Evolutionary conservation across 2,329 filamentous ascomycete genomes (phyloP).

Genomic region (Xenosphaeropsis pyriputrescens): DNA sequence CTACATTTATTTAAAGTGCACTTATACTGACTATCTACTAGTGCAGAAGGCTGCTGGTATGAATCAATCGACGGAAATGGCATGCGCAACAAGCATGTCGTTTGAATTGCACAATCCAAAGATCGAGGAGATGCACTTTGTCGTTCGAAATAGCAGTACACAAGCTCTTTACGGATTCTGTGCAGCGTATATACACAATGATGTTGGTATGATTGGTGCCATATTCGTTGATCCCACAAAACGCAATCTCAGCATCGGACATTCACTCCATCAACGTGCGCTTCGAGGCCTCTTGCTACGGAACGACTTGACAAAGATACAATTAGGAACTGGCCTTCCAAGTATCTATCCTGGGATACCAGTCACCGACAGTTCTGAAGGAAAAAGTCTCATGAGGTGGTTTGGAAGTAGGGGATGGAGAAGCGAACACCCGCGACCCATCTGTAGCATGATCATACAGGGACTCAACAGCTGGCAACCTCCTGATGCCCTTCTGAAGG

Average conservation of each 20-base stretch:
- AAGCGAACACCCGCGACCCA: constrained; percentile 42
- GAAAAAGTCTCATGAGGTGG: constrained; percentile 46
- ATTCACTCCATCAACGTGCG: constrained; percentile 76
- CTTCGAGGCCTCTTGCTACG: constrained; percentile 61
- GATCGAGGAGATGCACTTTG: constrained; percentile 73
- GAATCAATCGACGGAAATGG: constrained; percentile 53
- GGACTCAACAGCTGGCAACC: constrained; percentile 44
- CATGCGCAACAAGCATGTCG: constrained; percentile 53
- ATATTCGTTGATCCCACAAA: constrained; percentile 83
- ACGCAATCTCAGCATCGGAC: constrained; percentile 78
- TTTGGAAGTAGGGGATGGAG: constrained; percentile 78
- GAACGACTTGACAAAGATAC: constrained; percentile 60
- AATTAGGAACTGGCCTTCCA: constrained; percentile 68
- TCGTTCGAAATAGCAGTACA: constrained; percentile 87
- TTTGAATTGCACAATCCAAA: constrained; percentile 48
- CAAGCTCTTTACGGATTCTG: constrained; percentile 85
- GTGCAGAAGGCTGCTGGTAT: constrained; percentile 54
- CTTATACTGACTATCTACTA: too few relatives aligned
- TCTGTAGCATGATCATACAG: constrained; percentile 48
- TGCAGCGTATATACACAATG: constrained; percentile 67
- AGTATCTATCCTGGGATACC: constrained; percentile 82
- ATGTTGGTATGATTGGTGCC: constrained; percentile 56
- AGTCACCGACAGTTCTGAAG: constrained; percentile 36
- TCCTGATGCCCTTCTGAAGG: constrained; percentile 44
- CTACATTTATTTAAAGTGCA: too few relatives aligned